phyloP scores from a whole-genome alignment of 2,329 filamentous ascomycete genomes.

The Pseudopyricularia javanii region DNA sequence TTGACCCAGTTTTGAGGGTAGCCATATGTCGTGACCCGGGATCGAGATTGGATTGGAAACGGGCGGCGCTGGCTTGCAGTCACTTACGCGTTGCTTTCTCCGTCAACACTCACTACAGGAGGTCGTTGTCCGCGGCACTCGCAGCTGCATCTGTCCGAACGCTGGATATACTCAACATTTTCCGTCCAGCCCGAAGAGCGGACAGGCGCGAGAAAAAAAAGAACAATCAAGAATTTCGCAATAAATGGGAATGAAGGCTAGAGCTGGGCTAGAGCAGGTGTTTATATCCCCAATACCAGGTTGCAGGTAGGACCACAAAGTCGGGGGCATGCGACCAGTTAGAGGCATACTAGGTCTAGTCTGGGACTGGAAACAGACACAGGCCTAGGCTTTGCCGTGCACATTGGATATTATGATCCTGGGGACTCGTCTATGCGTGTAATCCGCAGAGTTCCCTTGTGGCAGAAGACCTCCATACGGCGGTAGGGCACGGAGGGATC shows the following conservation, averaged over 20 bases:
- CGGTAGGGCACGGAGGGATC: too few relatives aligned
- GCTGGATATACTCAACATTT: conserved; percentile 1
- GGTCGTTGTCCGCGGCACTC: conserved; percentile 16
- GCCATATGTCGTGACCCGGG: not conserved
- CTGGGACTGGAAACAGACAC: not conserved
- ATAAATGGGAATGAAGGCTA: not conserved
- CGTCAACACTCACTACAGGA: conserved; percentile 35
- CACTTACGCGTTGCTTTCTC: conserved; percentile 32
- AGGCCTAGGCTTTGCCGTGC: not conserved
- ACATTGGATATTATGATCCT: too few relatives aligned
- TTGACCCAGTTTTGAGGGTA: not conserved
- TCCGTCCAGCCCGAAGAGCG: not conserved
- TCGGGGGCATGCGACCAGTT: not conserved
- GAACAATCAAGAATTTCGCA: not conserved
- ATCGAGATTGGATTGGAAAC: too few relatives aligned
- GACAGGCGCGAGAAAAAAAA: not conserved
- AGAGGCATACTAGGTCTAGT: not conserved
- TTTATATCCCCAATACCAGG: not conserved
- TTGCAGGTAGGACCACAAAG: not conserved
- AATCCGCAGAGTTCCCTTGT: too few relatives aligned
- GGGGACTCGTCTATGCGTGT: too few relatives aligned
- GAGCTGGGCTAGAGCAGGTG: conserved; percentile 6
- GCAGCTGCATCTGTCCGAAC: conserved; percentile 18
- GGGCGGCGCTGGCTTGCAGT: too few relatives aligned
- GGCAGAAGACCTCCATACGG: too few relatives aligned